These are phyloP conservation scores for Nemania bipapillata DNA, from an alignment of 2,329 filamentous ascomycete species.

Conservation along the genomic window DNA sequence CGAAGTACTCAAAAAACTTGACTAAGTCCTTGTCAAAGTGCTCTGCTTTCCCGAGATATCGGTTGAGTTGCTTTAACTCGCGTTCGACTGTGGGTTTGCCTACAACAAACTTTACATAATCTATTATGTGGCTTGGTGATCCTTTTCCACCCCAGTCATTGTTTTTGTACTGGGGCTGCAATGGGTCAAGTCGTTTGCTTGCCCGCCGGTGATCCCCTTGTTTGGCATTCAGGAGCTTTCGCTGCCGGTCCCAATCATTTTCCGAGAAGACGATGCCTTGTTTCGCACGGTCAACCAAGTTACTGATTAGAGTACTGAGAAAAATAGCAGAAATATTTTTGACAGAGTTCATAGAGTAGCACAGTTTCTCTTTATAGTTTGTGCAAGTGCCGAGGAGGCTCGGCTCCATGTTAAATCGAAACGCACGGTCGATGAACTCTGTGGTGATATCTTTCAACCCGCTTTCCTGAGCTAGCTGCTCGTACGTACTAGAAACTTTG, in stretches of 20 bases:
- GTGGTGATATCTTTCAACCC: constrained; percentile 48
- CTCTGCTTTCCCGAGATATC: constrained; percentile 40
- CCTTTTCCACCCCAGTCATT: constrained; percentile 46
- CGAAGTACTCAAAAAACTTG: constrained; percentile 50
- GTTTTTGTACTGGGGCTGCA: constrained; percentile 58
- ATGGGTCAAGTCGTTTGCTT: constrained; percentile 46
- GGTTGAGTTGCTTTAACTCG: constrained; percentile 53
- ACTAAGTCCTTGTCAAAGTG: constrained; percentile 46
- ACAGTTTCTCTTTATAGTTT: constrained; percentile 69
- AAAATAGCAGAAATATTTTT: constrained; percentile 56
- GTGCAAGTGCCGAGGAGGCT: constrained; percentile 73
- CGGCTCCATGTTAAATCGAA: constrained; percentile 68
- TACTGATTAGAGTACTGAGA: constrained; percentile 64
- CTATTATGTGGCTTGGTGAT: constrained; percentile 65
- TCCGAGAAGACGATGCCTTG: constrained; percentile 63
- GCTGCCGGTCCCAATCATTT: constrained; percentile 56
- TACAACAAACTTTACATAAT: constrained; percentile 68
- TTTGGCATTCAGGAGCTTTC: constrained; percentile 42
- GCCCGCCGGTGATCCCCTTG: constrained; percentile 31
- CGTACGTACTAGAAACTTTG: constrained; percentile 61
- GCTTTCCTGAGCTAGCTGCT: constrained; percentile 53
- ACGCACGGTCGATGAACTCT: constrained; percentile 63
- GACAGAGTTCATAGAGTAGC: constrained; percentile 68
- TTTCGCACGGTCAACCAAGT: constrained; percentile 68
- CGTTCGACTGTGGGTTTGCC: constrained; percentile 57